Evolutionary conservation across 148 eudicot genomes (phyloP).

Genomic region (Polygonum maritimum): DNA sequence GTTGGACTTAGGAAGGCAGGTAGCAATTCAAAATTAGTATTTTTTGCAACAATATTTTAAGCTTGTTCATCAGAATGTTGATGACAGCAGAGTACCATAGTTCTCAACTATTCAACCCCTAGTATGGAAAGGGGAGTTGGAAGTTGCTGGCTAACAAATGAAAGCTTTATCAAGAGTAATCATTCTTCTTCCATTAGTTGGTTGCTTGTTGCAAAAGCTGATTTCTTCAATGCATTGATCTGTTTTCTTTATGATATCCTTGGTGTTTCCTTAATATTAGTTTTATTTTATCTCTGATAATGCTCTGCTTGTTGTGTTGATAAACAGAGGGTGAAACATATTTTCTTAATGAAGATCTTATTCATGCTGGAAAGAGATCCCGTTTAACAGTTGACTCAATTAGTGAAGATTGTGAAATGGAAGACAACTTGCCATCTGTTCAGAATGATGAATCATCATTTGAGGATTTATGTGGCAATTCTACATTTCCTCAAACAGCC

Average conservation of each 20-base stretch:
- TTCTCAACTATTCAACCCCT: background rate
- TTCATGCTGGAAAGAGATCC: conserved; percentile 51
- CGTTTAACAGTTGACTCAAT: conserved; percentile 37
- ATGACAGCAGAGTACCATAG: background rate
- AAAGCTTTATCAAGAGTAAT: background rate
- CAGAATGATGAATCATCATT: conserved; percentile 39
- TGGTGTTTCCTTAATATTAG: conserved; percentile 11
- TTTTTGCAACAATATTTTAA: background rate
- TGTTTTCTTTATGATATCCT: background rate
- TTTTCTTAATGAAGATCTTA: conserved; percentile 24
- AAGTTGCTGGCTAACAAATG: background rate
- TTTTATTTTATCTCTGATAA: conserved; percentile 9
- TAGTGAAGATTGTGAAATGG: conserved; percentile 42
- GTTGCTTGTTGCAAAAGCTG: background rate
- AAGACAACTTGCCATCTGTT: conserved; percentile 22
- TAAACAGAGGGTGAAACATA: conserved; percentile 24
- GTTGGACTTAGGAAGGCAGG: background rate
- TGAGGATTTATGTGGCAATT: conserved; percentile 60
- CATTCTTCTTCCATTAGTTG: background rate
- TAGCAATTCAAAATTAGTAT: background rate
- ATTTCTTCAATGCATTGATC: background rate
- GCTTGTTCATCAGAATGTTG: conserved; percentile 1
- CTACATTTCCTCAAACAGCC: conserved; percentile 32
- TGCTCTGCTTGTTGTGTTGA: conserved; percentile 2
- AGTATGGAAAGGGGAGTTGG: background rate